Evolutionary conservation across 768 basidiomycete species (phyloP), one percentile per base, ranked within the genome.

Genomic region (Podaxis sp.): DNA sequence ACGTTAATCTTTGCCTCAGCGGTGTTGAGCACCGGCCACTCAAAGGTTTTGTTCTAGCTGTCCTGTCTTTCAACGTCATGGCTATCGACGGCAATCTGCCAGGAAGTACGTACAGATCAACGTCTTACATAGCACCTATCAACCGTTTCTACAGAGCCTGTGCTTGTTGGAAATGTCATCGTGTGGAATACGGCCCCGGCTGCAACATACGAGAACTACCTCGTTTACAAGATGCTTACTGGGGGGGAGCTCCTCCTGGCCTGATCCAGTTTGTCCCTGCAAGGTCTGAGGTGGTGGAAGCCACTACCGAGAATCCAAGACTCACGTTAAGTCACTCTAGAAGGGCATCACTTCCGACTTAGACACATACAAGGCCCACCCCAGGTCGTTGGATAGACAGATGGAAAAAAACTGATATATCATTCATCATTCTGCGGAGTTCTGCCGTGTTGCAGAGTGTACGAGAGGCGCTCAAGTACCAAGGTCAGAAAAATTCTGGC

Each of bases 61-160:
- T 99, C 44, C 95, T 97, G 5, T 97, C 97, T 0, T 99, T 99
- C 82, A 99, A 99, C 77, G 95, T 95, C 73, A 98, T 97, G 37
- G 97, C 96, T 28, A 99, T 99, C 66, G 96, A 95, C 41, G 97
- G 94, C 12, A 99, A 99, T 75, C 90, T 99, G 37, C 86, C 89
- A 7, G 90, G 85, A 75, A 75, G 88, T 84, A 60, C 56, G 80
- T 73, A 26, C 36, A 65, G 58, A 33, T 10, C 38, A 36, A 38
- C 30, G 64, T 67, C 13, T 46, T 40, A 56, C 20, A 33, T 13
- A 33, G 7, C 17, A 8, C 49, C 61, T 60, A 15, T 60, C 58
- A 7, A 44, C 50, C 41, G n/a, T 15, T 44, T 44, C 17, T 65
- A 24, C 69, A 86, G 94, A 86, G 30, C 97, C 97, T 37, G 96